Percentiles rank a stretch among this genome's conserved stretches.
Evolutionary conservation across 768 basidiomycete genomes (phyloP).

Genomic region (Cubamyces lactineus): DNA sequence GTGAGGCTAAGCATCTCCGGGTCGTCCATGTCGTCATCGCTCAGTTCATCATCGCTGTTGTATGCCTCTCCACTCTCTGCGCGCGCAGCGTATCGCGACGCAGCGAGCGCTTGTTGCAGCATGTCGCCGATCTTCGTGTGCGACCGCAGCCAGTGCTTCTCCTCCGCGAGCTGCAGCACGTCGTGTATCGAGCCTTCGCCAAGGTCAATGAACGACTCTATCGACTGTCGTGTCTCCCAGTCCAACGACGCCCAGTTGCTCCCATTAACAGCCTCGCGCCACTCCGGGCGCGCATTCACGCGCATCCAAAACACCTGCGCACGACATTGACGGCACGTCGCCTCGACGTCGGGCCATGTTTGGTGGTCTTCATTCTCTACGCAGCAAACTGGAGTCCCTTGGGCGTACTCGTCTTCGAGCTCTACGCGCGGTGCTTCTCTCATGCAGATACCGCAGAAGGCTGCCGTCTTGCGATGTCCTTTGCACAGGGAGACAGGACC

Average conservation of each 20-base stretch:
- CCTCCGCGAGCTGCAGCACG: slow-evolving; percentile 62
- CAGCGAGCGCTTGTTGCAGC: slow-evolving; percentile 69
- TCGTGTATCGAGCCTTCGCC: slow-evolving; percentile 70
- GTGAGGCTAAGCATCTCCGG: slow-evolving; percentile 47
- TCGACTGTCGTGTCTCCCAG: slow-evolving; percentile 68
- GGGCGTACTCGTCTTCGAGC: slow-evolving; percentile 38
- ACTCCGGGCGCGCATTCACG: slow-evolving; percentile 49
- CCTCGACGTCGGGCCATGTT: slow-evolving; percentile 63
- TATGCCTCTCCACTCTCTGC: slow-evolving; percentile 43
- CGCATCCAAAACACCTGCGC: slow-evolving; percentile 66
- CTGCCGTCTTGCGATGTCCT: slow-evolving; percentile 59
- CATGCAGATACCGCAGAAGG: slow-evolving; percentile 71
- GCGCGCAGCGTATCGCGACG: slow-evolving; percentile 47
- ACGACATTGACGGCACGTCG: slow-evolving; percentile 72
- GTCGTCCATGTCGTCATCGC: slow-evolving; percentile 48
- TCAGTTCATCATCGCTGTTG: slow-evolving; percentile 38
- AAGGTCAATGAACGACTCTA: slow-evolving; percentile 75
- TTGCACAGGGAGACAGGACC: slow-evolving; percentile 57
- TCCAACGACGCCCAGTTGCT: slow-evolving; percentile 43
- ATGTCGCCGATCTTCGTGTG: slow-evolving; percentile 69
- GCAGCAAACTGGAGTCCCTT: slow-evolving; percentile 46
- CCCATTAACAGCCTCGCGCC: slow-evolving; percentile 63
- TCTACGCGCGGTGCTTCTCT: slow-evolving; percentile 58
- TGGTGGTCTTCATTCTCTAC: slow-evolving; percentile 76
- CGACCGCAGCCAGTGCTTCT: slow-evolving; percentile 70